A percentile compares a stretch with the other conserved stretches of the same genome.
These are phyloP conservation scores for Nakazawaea peltata DNA, from an alignment of 805 yeast genomes.

Conservation along the genomic window DNA sequence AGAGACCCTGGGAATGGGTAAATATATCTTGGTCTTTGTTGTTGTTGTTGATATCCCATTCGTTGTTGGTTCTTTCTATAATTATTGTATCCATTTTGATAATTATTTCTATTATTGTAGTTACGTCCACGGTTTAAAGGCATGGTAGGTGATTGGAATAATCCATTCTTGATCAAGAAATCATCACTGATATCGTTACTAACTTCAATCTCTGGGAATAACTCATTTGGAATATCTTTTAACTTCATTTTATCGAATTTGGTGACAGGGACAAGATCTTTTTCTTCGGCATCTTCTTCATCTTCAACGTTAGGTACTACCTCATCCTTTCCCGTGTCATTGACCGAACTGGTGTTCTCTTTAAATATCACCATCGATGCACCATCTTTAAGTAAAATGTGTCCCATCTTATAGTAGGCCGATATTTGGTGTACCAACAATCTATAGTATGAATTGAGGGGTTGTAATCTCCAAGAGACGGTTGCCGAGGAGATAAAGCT, in stretches of 20 bases:
- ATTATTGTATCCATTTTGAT: neutral
- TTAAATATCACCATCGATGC: constrained; percentile 33
- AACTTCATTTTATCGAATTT: constrained; percentile 23
- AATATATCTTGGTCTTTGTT: too few species aligned
- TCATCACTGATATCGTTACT: constrained; percentile 9
- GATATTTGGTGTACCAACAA: constrained; percentile 64
- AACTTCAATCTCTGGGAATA: constrained; percentile 6
- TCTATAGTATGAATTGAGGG: constrained; percentile 64
- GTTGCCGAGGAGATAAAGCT: constrained; percentile 33
- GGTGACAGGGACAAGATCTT: constrained; percentile 17
- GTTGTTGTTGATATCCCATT: too few species aligned
- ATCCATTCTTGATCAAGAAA: constrained; percentile 9
- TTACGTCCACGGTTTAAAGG: constrained; percentile 4
- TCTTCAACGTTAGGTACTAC: neutral
- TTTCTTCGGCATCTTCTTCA: neutral
- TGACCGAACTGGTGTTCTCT: constrained; percentile 26
- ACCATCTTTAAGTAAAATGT: constrained; percentile 44
- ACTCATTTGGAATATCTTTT: constrained; percentile 16
- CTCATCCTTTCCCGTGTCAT: constrained; percentile 14
- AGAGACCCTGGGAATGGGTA: too few species aligned
- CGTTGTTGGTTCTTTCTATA: too few species aligned
- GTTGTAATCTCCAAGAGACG: constrained; percentile 34
- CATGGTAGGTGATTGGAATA: constrained; percentile 1
- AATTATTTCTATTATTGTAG: neutral
- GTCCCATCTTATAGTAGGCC: constrained; percentile 56